Evolutionary conservation across 2,329 filamentous ascomycete genomes (phyloP).

Genomic region (Fusarium sp.): DNA sequence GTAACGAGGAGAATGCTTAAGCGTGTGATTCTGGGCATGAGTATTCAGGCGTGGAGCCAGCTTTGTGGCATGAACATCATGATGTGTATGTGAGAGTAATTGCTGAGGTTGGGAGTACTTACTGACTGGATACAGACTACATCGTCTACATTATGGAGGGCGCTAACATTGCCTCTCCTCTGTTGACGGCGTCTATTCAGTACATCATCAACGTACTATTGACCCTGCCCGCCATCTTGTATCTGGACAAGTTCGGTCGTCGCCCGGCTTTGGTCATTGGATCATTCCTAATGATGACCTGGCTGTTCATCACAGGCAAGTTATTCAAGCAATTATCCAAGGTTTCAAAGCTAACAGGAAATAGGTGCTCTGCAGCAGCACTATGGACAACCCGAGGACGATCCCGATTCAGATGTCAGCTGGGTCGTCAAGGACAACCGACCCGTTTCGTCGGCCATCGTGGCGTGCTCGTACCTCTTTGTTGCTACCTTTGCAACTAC

Average conservation of each 20-base stretch:
- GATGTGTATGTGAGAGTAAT: slow-evolving; percentile 53
- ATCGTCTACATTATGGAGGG: slow-evolving; percentile 71
- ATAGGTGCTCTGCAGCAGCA: slow-evolving; percentile 67
- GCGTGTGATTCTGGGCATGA: slow-evolving; percentile 68
- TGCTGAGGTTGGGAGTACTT: too few relatives aligned
- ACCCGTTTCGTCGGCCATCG: slow-evolving; percentile 68
- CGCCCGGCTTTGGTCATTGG: slow-evolving; percentile 67
- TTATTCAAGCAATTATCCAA: background rate
- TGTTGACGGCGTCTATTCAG: slow-evolving; percentile 71
- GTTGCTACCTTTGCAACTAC: slow-evolving; percentile 59
- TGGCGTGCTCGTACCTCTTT: slow-evolving; percentile 72
- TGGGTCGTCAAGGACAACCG: slow-evolving; percentile 67
- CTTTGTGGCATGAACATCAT: slow-evolving; percentile 71
- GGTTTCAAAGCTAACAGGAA: background rate
- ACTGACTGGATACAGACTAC: slow-evolving; percentile 53
- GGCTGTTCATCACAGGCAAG: slow-evolving; percentile 70
- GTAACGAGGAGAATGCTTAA: slow-evolving; percentile 64
- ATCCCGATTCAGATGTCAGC: slow-evolving; percentile 61
- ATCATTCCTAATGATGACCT: slow-evolving; percentile 68
- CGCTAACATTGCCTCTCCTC: slow-evolving; percentile 65
- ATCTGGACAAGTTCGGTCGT: slow-evolving; percentile 69
- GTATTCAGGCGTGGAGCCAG: slow-evolving; percentile 70
- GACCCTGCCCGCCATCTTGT: slow-evolving; percentile 70
- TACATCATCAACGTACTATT: slow-evolving; percentile 73
- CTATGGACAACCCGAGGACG: slow-evolving; percentile 61